Base-by-base conservation (phyloP, 495 filamentous ascomycete genomes). In the Sphaerosporella brunnea region DNA sequence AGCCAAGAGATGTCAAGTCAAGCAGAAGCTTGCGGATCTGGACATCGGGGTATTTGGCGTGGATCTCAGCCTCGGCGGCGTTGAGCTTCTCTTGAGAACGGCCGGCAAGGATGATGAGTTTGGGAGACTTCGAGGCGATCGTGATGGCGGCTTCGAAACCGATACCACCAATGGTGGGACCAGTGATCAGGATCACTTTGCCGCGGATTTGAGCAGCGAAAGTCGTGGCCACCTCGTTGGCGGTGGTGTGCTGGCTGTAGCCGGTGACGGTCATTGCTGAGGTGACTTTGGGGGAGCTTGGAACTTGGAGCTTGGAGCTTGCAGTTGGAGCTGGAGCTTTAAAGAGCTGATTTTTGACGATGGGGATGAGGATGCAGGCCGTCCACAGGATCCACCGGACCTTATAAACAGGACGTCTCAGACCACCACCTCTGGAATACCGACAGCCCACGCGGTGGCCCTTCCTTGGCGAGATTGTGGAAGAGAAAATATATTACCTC, bases 91-190 rank as follows among this genome's bases (percentile, higher is more conserved):
- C 9, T 34, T 47, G 21, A 21, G 23, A 41, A 15, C 59, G 59
- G 19, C 53, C 51, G 1, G 53, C 53, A 4, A 59, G 51, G 44
- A 62, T 62, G 38, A 56, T 49, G 15, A 56, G 42, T 24, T 23
- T 48, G 37, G 71, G 68, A 3, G 57, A 54, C 2, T 59, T 53
- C 45, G 61, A 65, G n/a, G 68, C 63, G 9, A 73, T 60, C 7
- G 67, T 60, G 30, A 63, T 51, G 32, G 67, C 67, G 7, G 69
- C 70, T 36, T 61, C 59, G 23, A 61, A 64, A 10, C 71, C 73
- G 15, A 77, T 62, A 8, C 65, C 64, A 7, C 62, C 59, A 0
- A 63, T 57, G n/a, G 63, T 68, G 4, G 68, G 62, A 23, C 73
- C 73, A 15, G 72, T 75, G 16, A 72, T 63, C 20, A 72, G 58